Percentiles rank a stretch among this genome's conserved stretches.
Conservation (phyloP, 2,329 filamentous ascomycete genomes). For the Raffaelea ambrosiae region DNA sequence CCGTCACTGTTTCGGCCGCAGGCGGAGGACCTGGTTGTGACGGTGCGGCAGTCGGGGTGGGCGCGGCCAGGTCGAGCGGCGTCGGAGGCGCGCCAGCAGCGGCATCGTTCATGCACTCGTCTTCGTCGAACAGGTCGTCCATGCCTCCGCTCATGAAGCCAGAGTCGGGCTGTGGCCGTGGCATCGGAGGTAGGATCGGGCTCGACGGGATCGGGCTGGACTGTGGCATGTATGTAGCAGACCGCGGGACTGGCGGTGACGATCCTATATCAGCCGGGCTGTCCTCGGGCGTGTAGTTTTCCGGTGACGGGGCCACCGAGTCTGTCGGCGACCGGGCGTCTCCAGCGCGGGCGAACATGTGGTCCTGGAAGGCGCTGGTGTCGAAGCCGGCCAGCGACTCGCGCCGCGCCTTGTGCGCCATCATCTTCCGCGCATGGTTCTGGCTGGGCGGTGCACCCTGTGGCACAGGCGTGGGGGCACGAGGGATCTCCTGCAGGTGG, state of each 20-base stretch:
- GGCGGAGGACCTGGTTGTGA: neutral
- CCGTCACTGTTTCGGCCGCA: neutral
- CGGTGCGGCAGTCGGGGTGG: neutral
- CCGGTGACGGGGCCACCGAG: slow-evolving; percentile 42
- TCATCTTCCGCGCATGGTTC: slow-evolving; percentile 21
- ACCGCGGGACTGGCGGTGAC: slow-evolving; percentile 73
- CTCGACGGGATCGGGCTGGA: slow-evolving; percentile 69
- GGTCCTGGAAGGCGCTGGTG: slow-evolving; percentile 17
- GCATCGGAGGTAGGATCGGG: slow-evolving; percentile 61
- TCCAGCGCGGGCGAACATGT: slow-evolving; percentile 27
- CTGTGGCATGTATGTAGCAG: slow-evolving; percentile 38
- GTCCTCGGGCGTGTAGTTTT: slow-evolving; percentile 45
- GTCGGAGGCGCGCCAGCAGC: no score
- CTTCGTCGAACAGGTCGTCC: slow-evolving; percentile 61
- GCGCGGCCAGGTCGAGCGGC: no score
- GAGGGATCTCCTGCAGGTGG: slow-evolving; percentile 63
- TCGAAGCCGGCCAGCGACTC: slow-evolving; percentile 40
- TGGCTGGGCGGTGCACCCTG: slow-evolving; percentile 26
- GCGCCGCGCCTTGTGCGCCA: slow-evolving; percentile 42
- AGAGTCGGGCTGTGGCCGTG: slow-evolving; percentile 57
- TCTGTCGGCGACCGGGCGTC: slow-evolving; percentile 48
- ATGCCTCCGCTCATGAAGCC: slow-evolving; percentile 78
- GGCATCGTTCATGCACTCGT: slow-evolving; percentile 24
- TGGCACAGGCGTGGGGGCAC: slow-evolving; percentile 70
- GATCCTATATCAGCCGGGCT: slow-evolving; percentile 81